Conservation (phyloP, 352 stramenopile genomes). For the Phytophthora europaea region DNA sequence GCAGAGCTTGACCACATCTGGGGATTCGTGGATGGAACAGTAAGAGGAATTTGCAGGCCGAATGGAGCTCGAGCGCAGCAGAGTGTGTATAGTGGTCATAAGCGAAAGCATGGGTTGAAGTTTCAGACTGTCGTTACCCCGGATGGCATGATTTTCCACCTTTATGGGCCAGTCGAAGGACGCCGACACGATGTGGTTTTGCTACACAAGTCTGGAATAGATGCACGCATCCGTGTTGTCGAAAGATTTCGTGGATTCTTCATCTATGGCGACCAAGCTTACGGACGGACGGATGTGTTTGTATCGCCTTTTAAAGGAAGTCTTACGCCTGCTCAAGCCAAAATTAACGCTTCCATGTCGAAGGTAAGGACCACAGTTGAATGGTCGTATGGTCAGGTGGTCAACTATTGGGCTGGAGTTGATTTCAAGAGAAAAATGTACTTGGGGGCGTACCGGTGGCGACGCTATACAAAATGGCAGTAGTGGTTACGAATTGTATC, state of each 20-base stretch:
- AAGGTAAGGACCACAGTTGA: not conserved
- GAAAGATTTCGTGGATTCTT: not conserved
- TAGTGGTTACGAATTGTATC: not conserved
- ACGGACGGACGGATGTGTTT: slow-evolving; percentile 1
- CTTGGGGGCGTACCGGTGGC: not conserved
- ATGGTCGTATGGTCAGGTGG: not conserved
- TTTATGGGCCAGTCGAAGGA: not conserved
- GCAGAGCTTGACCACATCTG: not conserved
- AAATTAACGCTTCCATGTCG: slow-evolving; percentile 1
- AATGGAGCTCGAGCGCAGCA: too few relatives aligned
- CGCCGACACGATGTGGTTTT: not conserved
- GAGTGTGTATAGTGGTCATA: not conserved
- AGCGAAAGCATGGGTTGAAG: not conserved
- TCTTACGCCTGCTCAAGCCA: slow-evolving; percentile 1
- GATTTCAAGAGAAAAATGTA: not conserved
- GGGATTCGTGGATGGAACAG: not conserved
- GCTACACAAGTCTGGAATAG: not conserved
- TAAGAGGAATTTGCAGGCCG: not conserved
- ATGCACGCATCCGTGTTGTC: not conserved
- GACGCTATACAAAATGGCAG: not conserved
- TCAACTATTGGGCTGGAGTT: not conserved
- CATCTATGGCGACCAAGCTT: slow-evolving; percentile 6
- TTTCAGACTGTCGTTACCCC: not conserved
- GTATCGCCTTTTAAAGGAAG: not conserved
- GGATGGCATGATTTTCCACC: not conserved